A percentile compares a stretch with the other conserved stretches of the same genome.
Evolutionary conservation across 1,284 basidiomycete genomes (phyloP).

Genomic region (Austroboletus rostrupii): DNA sequence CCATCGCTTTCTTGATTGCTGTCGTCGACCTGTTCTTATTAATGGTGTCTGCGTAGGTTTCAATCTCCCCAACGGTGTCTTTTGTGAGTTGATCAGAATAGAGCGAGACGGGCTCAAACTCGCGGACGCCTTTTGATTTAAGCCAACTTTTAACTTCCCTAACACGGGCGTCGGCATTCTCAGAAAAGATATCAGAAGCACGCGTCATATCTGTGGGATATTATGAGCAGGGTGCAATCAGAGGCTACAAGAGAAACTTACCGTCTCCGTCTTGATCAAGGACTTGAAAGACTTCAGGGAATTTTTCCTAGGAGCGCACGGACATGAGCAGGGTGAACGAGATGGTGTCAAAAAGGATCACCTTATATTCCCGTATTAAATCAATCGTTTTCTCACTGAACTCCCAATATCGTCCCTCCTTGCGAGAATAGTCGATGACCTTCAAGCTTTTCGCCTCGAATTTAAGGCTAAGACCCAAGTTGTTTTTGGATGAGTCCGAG

Average conservation of each 20-base stretch:
- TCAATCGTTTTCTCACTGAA: constrained; percentile 86
- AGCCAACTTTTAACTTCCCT: constrained; percentile 85
- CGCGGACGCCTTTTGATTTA: constrained; percentile 79
- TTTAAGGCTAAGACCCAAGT: constrained; percentile 92
- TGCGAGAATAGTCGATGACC: constrained; percentile 90
- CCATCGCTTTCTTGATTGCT: constrained; percentile 82
- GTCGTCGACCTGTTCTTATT: constrained; percentile 55
- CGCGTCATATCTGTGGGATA: constrained; percentile 62
- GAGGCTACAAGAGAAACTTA: constrained; percentile 22
- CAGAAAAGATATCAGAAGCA: constrained; percentile 70
- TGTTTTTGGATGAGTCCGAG: constrained; percentile 74
- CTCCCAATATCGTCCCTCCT: constrained; percentile 87
- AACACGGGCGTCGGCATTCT: constrained; percentile 68
- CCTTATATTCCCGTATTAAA: constrained; percentile 83
- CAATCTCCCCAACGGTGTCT: constrained; percentile 79
- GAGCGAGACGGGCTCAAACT: constrained; percentile 90
- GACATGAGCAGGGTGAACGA: background rate
- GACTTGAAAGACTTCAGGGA: constrained; percentile 76
- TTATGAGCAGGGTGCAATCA: constrained; percentile 7
- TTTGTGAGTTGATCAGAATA: constrained; percentile 91
- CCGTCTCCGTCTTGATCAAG: constrained; percentile 71
- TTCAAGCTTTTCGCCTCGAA: constrained; percentile 96
- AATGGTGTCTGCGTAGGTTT: constrained; percentile 68
- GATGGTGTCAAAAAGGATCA: constrained; percentile 16
- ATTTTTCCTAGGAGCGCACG: constrained; percentile 46